phyloP scores from a whole-genome alignment of 176 grass and related monocot genomes.

The Dendrocalamus sinicus region DNA sequence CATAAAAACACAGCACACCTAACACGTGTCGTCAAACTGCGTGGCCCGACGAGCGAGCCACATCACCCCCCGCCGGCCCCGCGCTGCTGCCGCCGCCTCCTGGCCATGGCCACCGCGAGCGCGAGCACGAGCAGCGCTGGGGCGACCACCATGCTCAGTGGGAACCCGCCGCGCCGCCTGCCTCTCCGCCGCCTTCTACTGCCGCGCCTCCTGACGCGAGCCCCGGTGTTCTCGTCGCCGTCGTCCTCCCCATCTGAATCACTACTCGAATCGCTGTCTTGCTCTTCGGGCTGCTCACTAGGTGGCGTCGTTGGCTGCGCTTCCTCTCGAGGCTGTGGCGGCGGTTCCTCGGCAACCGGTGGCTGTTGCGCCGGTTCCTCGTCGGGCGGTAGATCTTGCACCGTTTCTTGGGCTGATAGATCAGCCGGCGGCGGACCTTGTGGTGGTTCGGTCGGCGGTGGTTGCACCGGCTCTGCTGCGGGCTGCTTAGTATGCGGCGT shows the following conservation, averaged over 20 bases:
- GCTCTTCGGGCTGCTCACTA: background rate
- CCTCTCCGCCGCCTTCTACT: background rate
- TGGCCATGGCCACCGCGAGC: constrained; percentile 13
- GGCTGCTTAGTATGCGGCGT: too few species aligned
- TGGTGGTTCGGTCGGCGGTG: too few species aligned
- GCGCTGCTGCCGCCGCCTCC: constrained; percentile 10
- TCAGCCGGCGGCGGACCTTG: too few species aligned
- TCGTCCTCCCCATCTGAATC: background rate
- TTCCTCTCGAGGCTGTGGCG: background rate
- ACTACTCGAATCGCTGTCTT: background rate
- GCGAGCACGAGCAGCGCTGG: constrained; percentile 38
- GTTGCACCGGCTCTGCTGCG: too few species aligned
- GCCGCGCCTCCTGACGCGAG: accelerated
- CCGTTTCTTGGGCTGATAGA: too few species aligned
- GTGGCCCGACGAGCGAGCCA: background rate
- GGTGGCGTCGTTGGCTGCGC: too few species aligned
- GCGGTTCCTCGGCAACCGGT: background rate
- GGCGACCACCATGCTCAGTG: constrained; percentile 30
- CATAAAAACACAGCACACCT: too few species aligned
- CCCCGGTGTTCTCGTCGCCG: background rate
- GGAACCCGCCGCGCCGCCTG: background rate
- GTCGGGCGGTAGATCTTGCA: too few species aligned
- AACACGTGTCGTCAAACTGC: background rate
- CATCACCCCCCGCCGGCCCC: background rate
- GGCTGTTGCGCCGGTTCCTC: too few species aligned